Evolutionary conservation across 1,139 yeast species (phyloP).

Genomic region (Geotrichum citri-aurantii): DNA sequence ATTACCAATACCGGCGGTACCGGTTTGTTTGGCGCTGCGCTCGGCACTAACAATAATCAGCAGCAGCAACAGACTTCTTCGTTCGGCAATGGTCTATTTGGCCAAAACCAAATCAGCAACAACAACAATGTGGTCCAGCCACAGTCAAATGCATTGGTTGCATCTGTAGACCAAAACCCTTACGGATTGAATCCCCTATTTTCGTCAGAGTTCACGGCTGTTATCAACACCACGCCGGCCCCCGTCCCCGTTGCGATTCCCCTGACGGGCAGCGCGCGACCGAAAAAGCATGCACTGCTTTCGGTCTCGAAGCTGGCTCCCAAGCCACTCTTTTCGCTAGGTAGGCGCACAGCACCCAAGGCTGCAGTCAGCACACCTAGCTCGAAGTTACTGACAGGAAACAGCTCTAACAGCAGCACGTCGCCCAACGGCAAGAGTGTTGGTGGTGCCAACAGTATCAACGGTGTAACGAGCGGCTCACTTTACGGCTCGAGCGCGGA

Average conservation of each 20-base stretch:
- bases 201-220: constrained; percentile 39
- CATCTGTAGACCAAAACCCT: constrained; percentile 57
- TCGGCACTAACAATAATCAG: neutral
- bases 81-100: neutral
- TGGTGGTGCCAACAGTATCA: neutral
- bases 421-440: neutral
- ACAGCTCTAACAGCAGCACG: neutral
- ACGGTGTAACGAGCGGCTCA: neutral
- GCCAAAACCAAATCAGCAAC: constrained; percentile 1
- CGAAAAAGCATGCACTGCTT: constrained; percentile 42
- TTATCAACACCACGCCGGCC: constrained; percentile 30
- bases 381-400: neutral
- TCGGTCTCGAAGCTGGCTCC: constrained; percentile 62
- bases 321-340: constrained; percentile 34
- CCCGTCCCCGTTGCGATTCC: constrained; percentile 54
- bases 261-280: constrained; percentile 47
- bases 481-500: constrained; percentile 46
- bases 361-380: neutral
- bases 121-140: neutral
- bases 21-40: neutral
- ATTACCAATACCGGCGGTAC: neutral
- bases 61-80: neutral
- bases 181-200: constrained; percentile 67
- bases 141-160: constrained; percentile 27
- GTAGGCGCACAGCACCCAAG: neutral